These are phyloP conservation scores for Torulaspora microellipsoides DNA, from an alignment of 805 yeast species.

Conservation along the genomic window DNA sequence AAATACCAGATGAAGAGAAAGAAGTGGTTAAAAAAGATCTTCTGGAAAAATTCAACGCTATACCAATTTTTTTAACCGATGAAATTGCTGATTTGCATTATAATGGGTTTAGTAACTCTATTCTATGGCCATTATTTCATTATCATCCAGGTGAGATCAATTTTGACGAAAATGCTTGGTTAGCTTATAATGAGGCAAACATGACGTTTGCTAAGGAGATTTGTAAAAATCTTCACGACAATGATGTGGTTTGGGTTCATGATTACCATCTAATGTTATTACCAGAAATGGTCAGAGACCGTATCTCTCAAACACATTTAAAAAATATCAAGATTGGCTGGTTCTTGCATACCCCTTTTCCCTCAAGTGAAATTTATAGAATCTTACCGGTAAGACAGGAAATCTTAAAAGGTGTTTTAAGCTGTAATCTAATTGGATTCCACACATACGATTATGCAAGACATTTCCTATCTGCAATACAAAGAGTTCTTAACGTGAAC, in stretches of 20 bases:
- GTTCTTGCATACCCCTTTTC: constrained; percentile 96
- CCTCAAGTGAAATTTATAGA: constrained; percentile 92
- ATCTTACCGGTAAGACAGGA: constrained; percentile 94
- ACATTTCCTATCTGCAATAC: constrained; percentile 87
- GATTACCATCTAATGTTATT: constrained; percentile 95
- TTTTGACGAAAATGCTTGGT: constrained; percentile 97
- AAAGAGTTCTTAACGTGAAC: constrained; percentile 72
- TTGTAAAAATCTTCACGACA: constrained; percentile 63
- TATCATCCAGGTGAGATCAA: constrained; percentile 99
- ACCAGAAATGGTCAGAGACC: constrained; percentile 78
- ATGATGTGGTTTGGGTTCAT: constrained; percentile 95
- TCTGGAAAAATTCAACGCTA: constrained; percentile 73
- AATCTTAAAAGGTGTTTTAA: constrained; percentile 82
- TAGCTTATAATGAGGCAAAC: constrained; percentile 93
- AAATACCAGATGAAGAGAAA: constrained; percentile 74
- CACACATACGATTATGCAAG: constrained; percentile 99
- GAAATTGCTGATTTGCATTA: constrained; percentile 93
- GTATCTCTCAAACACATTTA: constrained; percentile 42
- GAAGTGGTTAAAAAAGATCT: constrained; percentile 65
- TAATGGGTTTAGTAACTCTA: constrained; percentile 92
- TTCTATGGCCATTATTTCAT: constrained; percentile 96
- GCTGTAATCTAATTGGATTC: constrained; percentile 94
- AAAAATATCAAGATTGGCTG: constrained; percentile 77
- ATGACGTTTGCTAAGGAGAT: constrained; percentile 72
- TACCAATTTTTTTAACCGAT: constrained; percentile 84